A percentile compares a stretch with the other conserved stretches of the same genome.
Conservation (phyloP, 2,329 filamentous ascomycete species). For the Fusarium staphyleae region DNA sequence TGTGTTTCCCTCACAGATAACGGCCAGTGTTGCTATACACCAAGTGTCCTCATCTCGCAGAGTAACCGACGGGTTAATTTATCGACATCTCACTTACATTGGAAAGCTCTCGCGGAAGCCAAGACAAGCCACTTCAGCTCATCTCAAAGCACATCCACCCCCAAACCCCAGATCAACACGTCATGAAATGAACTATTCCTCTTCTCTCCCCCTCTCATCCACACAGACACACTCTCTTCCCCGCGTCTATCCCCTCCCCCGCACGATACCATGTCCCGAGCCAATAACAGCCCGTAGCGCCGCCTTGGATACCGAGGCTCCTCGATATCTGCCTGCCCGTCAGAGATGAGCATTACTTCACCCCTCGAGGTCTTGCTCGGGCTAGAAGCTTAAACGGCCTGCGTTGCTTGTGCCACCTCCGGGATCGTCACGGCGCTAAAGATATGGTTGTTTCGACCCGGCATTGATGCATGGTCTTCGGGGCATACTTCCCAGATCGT, state of each 20-base stretch:
- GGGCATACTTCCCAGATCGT: slow-evolving; percentile 7
- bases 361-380: not conserved
- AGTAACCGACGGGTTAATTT: not conserved
- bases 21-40: too few relatives aligned
- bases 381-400: not conserved
- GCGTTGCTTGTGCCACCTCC: not conserved
- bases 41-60: too few relatives aligned
- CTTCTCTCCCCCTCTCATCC: not conserved
- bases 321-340: not conserved
- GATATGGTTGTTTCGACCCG: slow-evolving; percentile 31
- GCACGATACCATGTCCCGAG: slow-evolving; percentile 18
- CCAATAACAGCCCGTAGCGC: slow-evolving; percentile 23
- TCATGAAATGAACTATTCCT: not conserved
- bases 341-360: too few relatives aligned
- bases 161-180: slow-evolving; percentile 6
- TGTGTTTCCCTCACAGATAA: not conserved
- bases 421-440: slow-evolving; percentile 16
- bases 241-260: slow-evolving; percentile 30
- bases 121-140: not conserved
- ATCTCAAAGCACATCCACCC: not conserved
- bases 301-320: slow-evolving; percentile 32
- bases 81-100: slow-evolving; percentile 19
- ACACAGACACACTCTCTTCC: slow-evolving; percentile 15
- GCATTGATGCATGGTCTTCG: slow-evolving; percentile 14
- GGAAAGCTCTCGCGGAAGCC: not conserved